A percentile compares a stretch with the other conserved stretches of the same genome.
Conservation (phyloP, 257 asterid species). For the Solanum infundibuliforme region DNA sequence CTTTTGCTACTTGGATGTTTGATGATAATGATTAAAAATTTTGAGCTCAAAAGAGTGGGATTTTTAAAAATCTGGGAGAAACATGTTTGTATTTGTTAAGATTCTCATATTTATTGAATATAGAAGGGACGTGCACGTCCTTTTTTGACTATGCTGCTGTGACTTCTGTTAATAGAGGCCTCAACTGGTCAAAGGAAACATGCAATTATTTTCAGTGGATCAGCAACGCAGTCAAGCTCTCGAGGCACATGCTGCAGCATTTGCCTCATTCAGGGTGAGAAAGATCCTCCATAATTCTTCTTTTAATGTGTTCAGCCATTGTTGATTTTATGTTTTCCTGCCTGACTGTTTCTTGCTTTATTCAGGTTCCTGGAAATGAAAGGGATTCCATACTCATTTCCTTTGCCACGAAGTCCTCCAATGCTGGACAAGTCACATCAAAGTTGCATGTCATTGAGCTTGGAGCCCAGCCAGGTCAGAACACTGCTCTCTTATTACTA, state of each 20-base stretch:
- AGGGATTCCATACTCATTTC: constrained; percentile 90
- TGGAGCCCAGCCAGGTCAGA: constrained; percentile 93
- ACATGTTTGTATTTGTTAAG: background rate
- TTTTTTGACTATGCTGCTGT: background rate
- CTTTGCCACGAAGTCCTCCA: constrained; percentile 74
- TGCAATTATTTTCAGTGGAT: constrained; percentile 94
- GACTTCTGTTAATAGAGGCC: constrained; percentile 50
- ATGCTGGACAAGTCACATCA: constrained; percentile 80
- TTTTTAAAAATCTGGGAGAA: background rate
- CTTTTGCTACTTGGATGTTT: background rate
- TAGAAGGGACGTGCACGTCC: background rate
- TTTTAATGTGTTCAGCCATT: background rate
- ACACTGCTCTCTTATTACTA: background rate
- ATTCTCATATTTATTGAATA: background rate
- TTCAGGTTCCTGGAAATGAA: constrained; percentile 81
- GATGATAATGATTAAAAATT: background rate
- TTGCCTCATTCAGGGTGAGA: constrained; percentile 74
- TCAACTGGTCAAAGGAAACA: constrained; percentile 92
- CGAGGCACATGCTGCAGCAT: constrained; percentile 97
- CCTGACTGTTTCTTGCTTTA: constrained; percentile 3
- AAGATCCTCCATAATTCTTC: constrained; percentile 1
- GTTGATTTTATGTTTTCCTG: background rate
- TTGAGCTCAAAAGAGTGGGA: background rate
- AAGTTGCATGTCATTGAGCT: constrained; percentile 94
- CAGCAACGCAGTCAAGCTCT: constrained; percentile 99